Evolutionary conservation across 345 rosid species (phyloP).

Genomic region (Erysimum cheiranthoides): DNA sequence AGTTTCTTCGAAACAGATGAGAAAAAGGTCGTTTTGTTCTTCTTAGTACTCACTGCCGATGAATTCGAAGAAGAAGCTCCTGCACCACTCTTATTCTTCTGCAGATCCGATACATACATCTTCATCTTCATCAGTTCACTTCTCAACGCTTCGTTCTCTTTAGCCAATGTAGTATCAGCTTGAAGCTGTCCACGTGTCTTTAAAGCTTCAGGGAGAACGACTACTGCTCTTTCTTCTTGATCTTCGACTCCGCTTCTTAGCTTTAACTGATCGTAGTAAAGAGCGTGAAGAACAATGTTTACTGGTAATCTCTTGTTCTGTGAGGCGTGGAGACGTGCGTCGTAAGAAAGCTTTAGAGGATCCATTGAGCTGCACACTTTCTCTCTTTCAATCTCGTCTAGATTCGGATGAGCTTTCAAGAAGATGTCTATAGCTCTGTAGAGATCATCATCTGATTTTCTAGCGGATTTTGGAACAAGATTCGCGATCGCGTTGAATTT

Average conservation of each 20-base stretch:
- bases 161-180: slow-evolving; percentile 66
- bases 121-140: slow-evolving; percentile 90
- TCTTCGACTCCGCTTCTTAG: slow-evolving; percentile 67
- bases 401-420: slow-evolving; percentile 88
- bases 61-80: slow-evolving; percentile 48
- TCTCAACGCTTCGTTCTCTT: slow-evolving; percentile 86
- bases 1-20: slow-evolving; percentile 86
- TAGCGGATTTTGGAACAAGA: slow-evolving; percentile 71
- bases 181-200: slow-evolving; percentile 64
- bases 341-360: slow-evolving; percentile 78
- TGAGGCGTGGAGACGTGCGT: slow-evolving; percentile 96
- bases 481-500: slow-evolving; percentile 87
- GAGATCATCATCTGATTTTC: slow-evolving; percentile 82
- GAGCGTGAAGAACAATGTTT: slow-evolving; percentile 80
- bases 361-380: slow-evolving; percentile 93
- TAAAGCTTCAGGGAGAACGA: slow-evolving; percentile 47
- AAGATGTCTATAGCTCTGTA: slow-evolving; percentile 89
- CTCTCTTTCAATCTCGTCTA: slow-evolving; percentile 92
- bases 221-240: slow-evolving; percentile 31
- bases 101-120: slow-evolving; percentile 65
- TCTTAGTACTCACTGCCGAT: slow-evolving; percentile 44
- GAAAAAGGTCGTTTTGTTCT: slow-evolving; percentile 52
- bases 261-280: slow-evolving; percentile 91
- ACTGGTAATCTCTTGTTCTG: slow-evolving; percentile 94
- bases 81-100: slow-evolving; percentile 50